Conservation (phyloP, 2,329 filamentous ascomycete genomes). For the Chaetomium sp. region DNA sequence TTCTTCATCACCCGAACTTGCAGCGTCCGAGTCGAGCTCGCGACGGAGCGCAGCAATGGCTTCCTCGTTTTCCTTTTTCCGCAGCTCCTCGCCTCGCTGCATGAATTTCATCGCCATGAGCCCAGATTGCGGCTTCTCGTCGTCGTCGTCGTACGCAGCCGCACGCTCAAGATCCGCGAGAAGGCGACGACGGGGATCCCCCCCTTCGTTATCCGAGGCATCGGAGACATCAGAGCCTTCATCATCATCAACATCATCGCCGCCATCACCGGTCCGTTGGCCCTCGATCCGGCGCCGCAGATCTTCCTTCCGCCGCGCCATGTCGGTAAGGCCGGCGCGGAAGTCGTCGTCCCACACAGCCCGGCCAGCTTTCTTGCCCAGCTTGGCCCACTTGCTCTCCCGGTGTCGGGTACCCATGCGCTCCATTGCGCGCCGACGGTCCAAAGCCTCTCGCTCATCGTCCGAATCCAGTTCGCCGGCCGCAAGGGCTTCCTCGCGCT, state of each 20-base stretch:
- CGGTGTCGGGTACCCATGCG: constrained; percentile 79
- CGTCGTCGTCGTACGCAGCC: constrained; percentile 41
- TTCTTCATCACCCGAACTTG: constrained; percentile 44
- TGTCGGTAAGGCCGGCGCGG: constrained; percentile 67
- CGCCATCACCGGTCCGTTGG: constrained; percentile 33
- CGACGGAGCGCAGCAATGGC: constrained; percentile 62
- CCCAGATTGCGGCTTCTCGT: constrained; percentile 51
- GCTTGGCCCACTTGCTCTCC: constrained; percentile 90
- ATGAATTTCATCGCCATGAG: constrained; percentile 90
- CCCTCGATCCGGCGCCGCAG: constrained; percentile 73
- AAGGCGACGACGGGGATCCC: constrained; percentile 43
- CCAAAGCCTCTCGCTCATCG: constrained; percentile 56
- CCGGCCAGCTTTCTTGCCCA: constrained; percentile 68
- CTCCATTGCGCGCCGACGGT: constrained; percentile 73
- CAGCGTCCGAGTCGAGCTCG: constrained; percentile 61
- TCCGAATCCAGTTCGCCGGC: constrained; percentile 58
- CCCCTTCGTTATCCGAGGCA: constrained; percentile 48
- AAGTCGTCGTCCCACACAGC: constrained; percentile 87
- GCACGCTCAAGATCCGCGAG: constrained; percentile 43
- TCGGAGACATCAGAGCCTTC: constrained; percentile 48
- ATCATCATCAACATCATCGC: constrained; percentile 29
- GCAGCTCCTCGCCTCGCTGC: constrained; percentile 75
- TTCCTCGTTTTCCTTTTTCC: constrained; percentile 74
- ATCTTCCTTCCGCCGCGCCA: constrained; percentile 77
- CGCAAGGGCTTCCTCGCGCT: constrained; percentile 44